phyloP scores from a whole-genome alignment of 805 yeast species.

The Candida piceae region DNA sequence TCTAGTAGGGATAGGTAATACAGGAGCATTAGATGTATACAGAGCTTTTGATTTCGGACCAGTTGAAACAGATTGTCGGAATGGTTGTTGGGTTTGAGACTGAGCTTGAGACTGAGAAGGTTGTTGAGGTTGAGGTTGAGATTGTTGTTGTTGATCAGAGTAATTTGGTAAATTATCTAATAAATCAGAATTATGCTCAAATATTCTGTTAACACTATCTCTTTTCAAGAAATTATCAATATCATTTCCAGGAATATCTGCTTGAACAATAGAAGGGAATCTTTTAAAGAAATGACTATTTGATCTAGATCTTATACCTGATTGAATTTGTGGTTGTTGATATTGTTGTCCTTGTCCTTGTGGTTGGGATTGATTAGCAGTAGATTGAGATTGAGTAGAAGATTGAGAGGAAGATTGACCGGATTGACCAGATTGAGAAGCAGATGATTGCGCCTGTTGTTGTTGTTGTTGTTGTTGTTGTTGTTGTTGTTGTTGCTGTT shows the following conservation, averaged over 20 bases:
- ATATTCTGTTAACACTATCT: conserved; percentile 28
- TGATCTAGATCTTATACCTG: conserved; percentile 22
- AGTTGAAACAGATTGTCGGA: conserved; percentile 6
- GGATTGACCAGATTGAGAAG: no score
- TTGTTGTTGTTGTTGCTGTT: conserved; percentile 10
- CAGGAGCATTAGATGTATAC: conserved; percentile 16
- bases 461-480: conserved; percentile 12
- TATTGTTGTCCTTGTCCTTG: conserved; percentile 13
- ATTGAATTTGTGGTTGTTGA: conserved; percentile 11
- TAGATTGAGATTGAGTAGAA: no score
- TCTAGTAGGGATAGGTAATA: conserved; percentile 19
- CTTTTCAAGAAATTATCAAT: conserved; percentile 33
- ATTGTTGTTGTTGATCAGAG: conserved; percentile 15
- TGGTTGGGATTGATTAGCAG: no score
- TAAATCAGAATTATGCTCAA: conserved; percentile 24
- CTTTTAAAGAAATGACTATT: conserved; percentile 26
- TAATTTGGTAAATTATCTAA: conserved; percentile 24
- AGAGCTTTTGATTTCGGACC: conserved; percentile 18
- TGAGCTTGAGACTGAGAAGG: conserved; percentile 18
- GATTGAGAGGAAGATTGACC: no score
- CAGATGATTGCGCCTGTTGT: no score
- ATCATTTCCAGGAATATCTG: conserved; percentile 27
- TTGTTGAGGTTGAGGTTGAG: conserved; percentile 12
- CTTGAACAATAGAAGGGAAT: conserved; percentile 28
- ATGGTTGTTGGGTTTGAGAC: conserved; percentile 10